Evolutionary conservation across 192 early-diverging fungal genomes (phyloP).

Genomic region (Backusella tuberculispora): DNA sequence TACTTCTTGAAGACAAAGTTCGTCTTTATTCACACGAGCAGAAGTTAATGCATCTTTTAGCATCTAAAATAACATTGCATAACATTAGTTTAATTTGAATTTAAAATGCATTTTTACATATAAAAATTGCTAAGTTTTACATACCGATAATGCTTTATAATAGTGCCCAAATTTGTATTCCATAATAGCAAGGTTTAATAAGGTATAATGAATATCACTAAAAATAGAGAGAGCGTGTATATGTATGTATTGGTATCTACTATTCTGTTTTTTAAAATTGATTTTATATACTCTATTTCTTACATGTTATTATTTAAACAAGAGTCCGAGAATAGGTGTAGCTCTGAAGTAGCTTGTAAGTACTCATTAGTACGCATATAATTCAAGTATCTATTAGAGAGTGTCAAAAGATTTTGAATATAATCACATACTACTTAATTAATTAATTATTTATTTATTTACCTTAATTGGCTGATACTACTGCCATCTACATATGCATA

Average conservation of each 20-base stretch:
- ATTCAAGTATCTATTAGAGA: constrained; percentile 4
- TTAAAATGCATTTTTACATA: not conserved
- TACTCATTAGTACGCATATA: constrained; percentile 16
- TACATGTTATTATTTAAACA: not conserved
- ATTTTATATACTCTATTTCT: not conserved
- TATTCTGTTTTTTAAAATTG: not conserved
- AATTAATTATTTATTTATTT: not conserved
- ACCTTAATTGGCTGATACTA: not conserved
- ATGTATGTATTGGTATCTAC: not conserved
- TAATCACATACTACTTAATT: not conserved
- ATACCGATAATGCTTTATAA: constrained; percentile 11
- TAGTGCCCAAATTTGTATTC: constrained; percentile 17
- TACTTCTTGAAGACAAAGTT: constrained; percentile 14
- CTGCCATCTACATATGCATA: not conserved
- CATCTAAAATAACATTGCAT: not conserved
- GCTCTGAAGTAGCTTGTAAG: not conserved
- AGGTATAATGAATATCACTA: constrained; percentile 1
- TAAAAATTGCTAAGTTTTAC: not conserved
- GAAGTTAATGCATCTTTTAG: constrained; percentile 8
- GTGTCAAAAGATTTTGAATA: too few relatives aligned
- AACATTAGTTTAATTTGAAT: not conserved
- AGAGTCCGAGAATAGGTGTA: constrained; percentile 1
- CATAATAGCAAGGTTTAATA: constrained; percentile 11
- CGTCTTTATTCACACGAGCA: not conserved
- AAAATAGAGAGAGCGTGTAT: not conserved